These are phyloP conservation scores for Camellia japonica DNA, from an alignment of 148 eudicot species.

Conservation along the genomic window DNA sequence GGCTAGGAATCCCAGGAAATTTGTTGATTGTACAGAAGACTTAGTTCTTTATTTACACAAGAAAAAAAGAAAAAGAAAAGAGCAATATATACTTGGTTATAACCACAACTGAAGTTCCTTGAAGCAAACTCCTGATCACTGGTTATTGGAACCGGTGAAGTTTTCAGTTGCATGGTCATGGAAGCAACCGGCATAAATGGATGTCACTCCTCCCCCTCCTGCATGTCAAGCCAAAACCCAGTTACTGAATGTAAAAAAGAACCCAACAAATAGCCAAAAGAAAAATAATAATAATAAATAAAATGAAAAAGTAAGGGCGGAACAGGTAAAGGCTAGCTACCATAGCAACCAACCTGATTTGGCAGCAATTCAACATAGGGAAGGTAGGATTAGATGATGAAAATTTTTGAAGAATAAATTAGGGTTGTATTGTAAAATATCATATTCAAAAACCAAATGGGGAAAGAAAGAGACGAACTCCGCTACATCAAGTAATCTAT, in stretches of 20 bases:
- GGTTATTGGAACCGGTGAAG: neutral
- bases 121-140: neutral
- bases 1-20: conserved; percentile 5
- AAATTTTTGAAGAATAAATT: no score
- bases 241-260: neutral
- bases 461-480: neutral
- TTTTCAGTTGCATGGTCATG: conserved; percentile 1
- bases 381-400: no score
- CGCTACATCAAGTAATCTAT: neutral
- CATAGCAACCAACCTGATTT: neutral
- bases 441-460: neutral
- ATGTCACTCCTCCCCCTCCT: conserved; percentile 13
- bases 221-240: conserved; percentile 5
- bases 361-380: neutral
- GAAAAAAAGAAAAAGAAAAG: neutral
- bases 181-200: conserved; percentile 8
- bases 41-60: conserved; percentile 14
- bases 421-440: neutral
- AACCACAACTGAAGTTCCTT: neutral
- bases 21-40: neutral
- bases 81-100: neutral
- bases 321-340: no score
- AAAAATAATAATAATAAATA: neutral
- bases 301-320: neutral
- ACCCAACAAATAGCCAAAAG: neutral